These are phyloP conservation scores for Tetrahymena elliotti DNA, from an alignment of 73 alveolate genomes.

Conservation along the genomic window DNA sequence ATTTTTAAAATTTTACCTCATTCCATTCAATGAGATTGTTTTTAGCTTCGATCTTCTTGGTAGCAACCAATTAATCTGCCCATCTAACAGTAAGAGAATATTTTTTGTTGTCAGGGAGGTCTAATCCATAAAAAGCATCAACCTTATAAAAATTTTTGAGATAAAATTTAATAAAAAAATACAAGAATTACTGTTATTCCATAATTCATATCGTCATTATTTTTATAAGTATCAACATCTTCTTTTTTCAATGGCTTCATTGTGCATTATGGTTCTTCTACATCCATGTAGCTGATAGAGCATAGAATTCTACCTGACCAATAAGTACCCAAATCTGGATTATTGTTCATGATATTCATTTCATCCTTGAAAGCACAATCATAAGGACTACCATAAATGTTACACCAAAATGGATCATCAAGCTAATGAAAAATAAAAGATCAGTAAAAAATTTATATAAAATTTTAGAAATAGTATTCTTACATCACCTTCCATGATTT, in stretches of 20 bases:
- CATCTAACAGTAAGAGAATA: slow-evolving; percentile 19
- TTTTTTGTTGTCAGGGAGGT: slow-evolving; percentile 1
- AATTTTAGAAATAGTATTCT: background rate
- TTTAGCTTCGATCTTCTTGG: slow-evolving; percentile 28
- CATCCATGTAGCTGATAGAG: slow-evolving; percentile 5
- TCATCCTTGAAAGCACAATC: slow-evolving; percentile 12
- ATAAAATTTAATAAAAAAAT: background rate
- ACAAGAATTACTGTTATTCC: slow-evolving; percentile 2
- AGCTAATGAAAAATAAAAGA: background rate
- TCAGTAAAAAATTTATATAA: too few relatives aligned
- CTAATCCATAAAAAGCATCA: background rate
- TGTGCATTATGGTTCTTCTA: background rate
- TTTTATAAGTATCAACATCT: background rate
- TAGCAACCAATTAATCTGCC: slow-evolving; percentile 14
- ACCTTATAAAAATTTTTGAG: background rate
- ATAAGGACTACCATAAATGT: slow-evolving; percentile 24
- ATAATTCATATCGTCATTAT: background rate
- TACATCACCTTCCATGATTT: slow-evolving; percentile 9
- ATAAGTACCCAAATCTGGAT: slow-evolving; percentile 43
- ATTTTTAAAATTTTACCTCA: background rate
- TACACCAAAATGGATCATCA: slow-evolving; percentile 18
- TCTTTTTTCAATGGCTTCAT: background rate
- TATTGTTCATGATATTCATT: slow-evolving; percentile 13
- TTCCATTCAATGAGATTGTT: slow-evolving; percentile 12
- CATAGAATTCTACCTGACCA: slow-evolving; percentile 27